Conservation (phyloP, 2,329 filamentous ascomycete species). For the Penicillium thymicola region DNA sequence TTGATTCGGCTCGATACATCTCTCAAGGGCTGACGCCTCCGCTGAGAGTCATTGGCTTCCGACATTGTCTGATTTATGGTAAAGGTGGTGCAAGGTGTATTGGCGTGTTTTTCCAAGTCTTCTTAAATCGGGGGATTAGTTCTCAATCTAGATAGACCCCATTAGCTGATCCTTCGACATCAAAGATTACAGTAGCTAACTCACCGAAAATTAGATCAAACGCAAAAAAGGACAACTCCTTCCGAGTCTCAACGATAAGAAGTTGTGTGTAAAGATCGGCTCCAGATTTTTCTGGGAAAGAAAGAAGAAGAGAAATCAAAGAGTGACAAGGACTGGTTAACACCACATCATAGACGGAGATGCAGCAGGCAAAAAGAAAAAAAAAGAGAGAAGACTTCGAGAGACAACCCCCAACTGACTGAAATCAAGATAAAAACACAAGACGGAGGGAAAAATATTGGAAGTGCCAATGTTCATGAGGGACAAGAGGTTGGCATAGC, state of each 20-base stretch:
- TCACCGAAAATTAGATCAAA: not conserved
- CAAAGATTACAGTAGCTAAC: not conserved
- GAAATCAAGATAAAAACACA: not conserved
- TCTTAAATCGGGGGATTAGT: not conserved
- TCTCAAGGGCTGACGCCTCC: slow-evolving; percentile 21
- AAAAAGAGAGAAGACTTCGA: not conserved
- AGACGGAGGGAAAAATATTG: not conserved
- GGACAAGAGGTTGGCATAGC: not conserved
- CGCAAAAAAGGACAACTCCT: not conserved
- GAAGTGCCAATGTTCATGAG: not conserved
- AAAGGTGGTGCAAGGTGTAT: not conserved
- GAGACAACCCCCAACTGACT: not conserved
- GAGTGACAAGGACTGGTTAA: slow-evolving; percentile 6
- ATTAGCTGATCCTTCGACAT: not conserved
- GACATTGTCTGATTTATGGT: slow-evolving; percentile 15
- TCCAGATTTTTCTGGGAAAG: slow-evolving; percentile 6
- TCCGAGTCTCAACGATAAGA: not conserved
- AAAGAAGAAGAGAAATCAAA: not conserved
- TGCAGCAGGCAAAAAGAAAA: not conserved
- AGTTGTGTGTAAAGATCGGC: slow-evolving; percentile 17
- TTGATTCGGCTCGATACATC: slow-evolving; percentile 23
- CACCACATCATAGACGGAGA: not conserved
- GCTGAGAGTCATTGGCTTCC: slow-evolving; percentile 17
- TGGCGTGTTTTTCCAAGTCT: not conserved
- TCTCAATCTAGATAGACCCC: not conserved